These are phyloP conservation scores for Talaromyces sp. DNA, from an alignment of 2,329 filamentous ascomycete species.

Conservation along the genomic window DNA sequence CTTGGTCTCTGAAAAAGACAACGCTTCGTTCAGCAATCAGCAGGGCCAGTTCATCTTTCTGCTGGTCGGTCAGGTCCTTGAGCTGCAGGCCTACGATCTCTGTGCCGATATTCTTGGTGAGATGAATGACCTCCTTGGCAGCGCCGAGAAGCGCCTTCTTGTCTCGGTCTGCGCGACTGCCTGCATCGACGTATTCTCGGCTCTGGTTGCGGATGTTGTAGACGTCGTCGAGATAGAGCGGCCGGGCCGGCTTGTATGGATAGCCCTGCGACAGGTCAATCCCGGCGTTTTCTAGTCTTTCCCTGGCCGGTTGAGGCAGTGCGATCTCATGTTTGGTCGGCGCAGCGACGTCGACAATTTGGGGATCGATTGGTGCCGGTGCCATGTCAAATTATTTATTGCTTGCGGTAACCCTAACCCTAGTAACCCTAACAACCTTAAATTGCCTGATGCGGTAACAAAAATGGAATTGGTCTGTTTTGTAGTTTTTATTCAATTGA, in stretches of 20 bases:
- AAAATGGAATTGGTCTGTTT: background rate
- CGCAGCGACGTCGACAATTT: slow-evolving; percentile 58
- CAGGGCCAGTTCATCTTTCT: slow-evolving; percentile 59
- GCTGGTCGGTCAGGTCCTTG: slow-evolving; percentile 56
- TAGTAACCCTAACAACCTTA: background rate
- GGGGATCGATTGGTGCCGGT: slow-evolving; percentile 57
- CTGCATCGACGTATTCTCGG: slow-evolving; percentile 56
- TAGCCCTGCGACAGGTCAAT: slow-evolving; percentile 68
- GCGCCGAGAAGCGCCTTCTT: slow-evolving; percentile 59
- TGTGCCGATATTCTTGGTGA: slow-evolving; percentile 60
- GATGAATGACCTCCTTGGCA: slow-evolving; percentile 58
- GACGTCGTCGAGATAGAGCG: slow-evolving; percentile 66
- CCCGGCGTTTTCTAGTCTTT: slow-evolving; percentile 62
- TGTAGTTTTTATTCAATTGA: background rate
- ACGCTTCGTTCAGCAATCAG: slow-evolving; percentile 61
- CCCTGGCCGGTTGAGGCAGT: slow-evolving; percentile 54
- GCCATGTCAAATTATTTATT: slow-evolving; percentile 39
- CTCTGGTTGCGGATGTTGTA: slow-evolving; percentile 59
- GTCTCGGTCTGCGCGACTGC: slow-evolving; percentile 60
- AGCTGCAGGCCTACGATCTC: slow-evolving; percentile 62
- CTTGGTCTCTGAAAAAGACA: slow-evolving; percentile 64
- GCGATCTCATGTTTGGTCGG: slow-evolving; percentile 49
- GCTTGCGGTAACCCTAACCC: slow-evolving; percentile 4
- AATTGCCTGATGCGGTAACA: background rate
- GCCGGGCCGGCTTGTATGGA: slow-evolving; percentile 63